phyloP scores from a whole-genome alignment of 2,329 filamentous ascomycete species.

The Aureobasidium musti region DNA sequence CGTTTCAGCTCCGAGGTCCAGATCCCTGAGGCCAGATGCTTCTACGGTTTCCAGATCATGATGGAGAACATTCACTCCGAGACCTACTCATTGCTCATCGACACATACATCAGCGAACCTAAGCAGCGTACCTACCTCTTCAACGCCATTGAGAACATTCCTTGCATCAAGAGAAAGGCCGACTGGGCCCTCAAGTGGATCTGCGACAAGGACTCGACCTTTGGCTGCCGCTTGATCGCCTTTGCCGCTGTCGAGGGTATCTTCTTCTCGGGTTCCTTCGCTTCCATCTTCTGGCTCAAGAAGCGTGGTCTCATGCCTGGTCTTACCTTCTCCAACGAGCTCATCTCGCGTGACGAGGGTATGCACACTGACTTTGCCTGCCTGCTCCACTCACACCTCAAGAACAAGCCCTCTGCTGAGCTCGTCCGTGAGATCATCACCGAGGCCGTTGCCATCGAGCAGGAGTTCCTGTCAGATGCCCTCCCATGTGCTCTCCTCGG shows the following conservation, averaged over 20 bases:
- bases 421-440: slow-evolving; percentile 85
- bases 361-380: slow-evolving; percentile 99
- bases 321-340: slow-evolving; percentile 98
- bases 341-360: slow-evolving; percentile 99
- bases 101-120: slow-evolving; percentile 98
- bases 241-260: slow-evolving; percentile 99
- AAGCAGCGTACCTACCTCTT: slow-evolving; percentile 93
- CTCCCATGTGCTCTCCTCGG: slow-evolving; percentile 89
- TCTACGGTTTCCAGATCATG: slow-evolving; percentile 99
- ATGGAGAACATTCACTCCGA: slow-evolving; percentile 99
- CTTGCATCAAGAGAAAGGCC: slow-evolving; percentile 97
- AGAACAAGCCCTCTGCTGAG: slow-evolving; percentile 82
- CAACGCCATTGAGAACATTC: slow-evolving; percentile 98
- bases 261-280: slow-evolving; percentile 99
- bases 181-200: slow-evolving; percentile 98
- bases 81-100: slow-evolving; percentile 98
- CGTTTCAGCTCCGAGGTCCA: slow-evolving; percentile 97
- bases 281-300: slow-evolving; percentile 99
- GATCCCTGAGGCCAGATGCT: slow-evolving; percentile 96
- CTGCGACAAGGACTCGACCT: slow-evolving; percentile 86
- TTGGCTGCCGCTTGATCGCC: slow-evolving; percentile 91
- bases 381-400: slow-evolving; percentile 94
- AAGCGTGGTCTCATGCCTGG: slow-evolving; percentile 99
- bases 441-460: slow-evolving; percentile 90
- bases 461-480: slow-evolving; percentile 96